Conservation (phyloP, 2,329 filamentous ascomycete genomes). For the Trichoderma aggressivum region DNA sequence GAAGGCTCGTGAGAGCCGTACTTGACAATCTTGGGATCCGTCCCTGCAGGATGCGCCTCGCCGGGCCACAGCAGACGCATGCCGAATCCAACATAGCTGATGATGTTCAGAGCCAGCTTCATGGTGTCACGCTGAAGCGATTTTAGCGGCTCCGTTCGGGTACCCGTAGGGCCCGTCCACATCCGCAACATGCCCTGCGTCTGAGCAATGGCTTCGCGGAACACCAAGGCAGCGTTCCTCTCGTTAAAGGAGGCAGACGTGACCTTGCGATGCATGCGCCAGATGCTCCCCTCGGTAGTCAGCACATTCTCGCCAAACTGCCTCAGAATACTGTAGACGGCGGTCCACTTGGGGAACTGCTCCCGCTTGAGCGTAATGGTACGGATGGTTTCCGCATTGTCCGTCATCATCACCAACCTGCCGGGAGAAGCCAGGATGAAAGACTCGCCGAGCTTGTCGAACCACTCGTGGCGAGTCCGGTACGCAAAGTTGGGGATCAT, state of each 20-base stretch:
- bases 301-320: constrained; percentile 69
- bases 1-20: constrained; percentile 46
- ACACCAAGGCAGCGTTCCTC: constrained; percentile 67
- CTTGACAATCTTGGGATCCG: constrained; percentile 46
- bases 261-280: constrained; percentile 71
- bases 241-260: constrained; percentile 73
- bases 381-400: constrained; percentile 61
- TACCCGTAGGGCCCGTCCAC: constrained; percentile 46
- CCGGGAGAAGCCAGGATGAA: constrained; percentile 63
- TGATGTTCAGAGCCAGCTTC: constrained; percentile 54
- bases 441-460: constrained; percentile 57
- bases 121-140: constrained; percentile 64
- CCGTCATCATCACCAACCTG: constrained; percentile 51
- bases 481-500: constrained; percentile 60
- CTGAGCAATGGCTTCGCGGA: constrained; percentile 59
- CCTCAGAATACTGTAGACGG: constrained; percentile 35
- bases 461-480: constrained; percentile 53
- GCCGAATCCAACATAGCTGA: constrained; percentile 69
- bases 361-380: constrained; percentile 65
- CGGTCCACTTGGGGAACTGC: constrained; percentile 56
- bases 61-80: constrained; percentile 60
- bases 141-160: constrained; percentile 43
- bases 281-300: constrained; percentile 64
- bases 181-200: constrained; percentile 57
- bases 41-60: constrained; percentile 45